These are phyloP conservation scores for Trichoderma parareesei DNA, from an alignment of 495 filamentous ascomycete genomes.

Conservation along the genomic window DNA sequence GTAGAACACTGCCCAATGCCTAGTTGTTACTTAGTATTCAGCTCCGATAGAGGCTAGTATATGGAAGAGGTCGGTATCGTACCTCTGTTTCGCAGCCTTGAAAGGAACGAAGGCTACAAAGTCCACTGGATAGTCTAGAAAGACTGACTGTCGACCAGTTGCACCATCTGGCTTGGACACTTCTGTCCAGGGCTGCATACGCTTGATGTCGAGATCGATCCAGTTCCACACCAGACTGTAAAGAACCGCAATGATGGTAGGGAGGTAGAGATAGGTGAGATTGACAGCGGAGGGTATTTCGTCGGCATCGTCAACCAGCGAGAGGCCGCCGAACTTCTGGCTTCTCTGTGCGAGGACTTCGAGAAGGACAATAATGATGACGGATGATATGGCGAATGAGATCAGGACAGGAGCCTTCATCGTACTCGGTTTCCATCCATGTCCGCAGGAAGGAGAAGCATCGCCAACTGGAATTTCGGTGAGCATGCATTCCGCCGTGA, in stretches of 20 bases:
- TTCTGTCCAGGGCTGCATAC: constrained; percentile 41
- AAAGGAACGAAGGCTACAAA: constrained; percentile 41
- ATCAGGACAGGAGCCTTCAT: constrained; percentile 25
- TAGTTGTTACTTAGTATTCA: too few relatives aligned
- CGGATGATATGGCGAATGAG: constrained; percentile 16
- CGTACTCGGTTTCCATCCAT: constrained; percentile 28
- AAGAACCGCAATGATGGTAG: constrained; percentile 34
- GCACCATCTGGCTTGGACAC: constrained; percentile 34
- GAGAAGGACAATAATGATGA: constrained; percentile 23
- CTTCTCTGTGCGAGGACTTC: constrained; percentile 23
- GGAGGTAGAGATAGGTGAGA: constrained; percentile 32
- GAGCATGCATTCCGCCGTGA: background rate
- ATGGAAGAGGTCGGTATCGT: too few relatives aligned
- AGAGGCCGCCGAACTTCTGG: constrained; percentile 25
- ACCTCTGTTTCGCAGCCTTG: constrained; percentile 29
- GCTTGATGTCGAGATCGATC: constrained; percentile 38
- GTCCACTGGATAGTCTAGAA: constrained; percentile 41
- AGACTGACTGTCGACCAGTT: constrained; percentile 27
- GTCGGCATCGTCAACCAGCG: constrained; percentile 22
- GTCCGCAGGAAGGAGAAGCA: background rate
- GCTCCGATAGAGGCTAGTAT: too few relatives aligned
- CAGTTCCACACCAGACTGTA: constrained; percentile 39
- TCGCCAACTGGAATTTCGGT: background rate
- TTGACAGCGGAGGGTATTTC: constrained; percentile 19
- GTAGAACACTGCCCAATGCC: constrained; percentile 36